Evolutionary conservation across 192 early-diverging fungal species (phyloP).

Genomic region (Backusella liffmaniae): DNA sequence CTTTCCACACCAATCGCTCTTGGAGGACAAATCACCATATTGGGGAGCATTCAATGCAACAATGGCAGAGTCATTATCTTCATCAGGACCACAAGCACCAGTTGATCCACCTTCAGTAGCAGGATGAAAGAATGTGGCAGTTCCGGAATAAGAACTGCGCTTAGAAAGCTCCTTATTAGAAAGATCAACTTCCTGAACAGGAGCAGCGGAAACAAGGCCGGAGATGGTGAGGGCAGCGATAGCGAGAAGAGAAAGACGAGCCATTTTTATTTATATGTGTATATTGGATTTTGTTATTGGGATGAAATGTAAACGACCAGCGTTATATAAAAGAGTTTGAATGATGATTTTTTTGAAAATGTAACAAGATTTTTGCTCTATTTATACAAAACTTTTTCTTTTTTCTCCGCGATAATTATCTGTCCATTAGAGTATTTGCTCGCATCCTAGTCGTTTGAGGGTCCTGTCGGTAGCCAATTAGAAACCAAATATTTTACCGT

Average conservation of each 20-base stretch:
- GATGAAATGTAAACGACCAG: background rate
- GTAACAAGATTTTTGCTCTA: background rate
- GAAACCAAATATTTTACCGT: background rate
- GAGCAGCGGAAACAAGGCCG: background rate
- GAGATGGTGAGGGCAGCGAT: background rate
- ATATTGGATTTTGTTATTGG: background rate
- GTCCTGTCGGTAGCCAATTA: background rate
- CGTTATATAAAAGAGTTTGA: background rate
- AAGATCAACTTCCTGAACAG: background rate
- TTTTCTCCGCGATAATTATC: background rate
- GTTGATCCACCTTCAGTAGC: conserved; percentile 26
- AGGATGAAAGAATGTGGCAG: conserved; percentile 15
- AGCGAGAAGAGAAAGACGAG: conserved; percentile 1
- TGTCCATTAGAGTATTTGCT: background rate
- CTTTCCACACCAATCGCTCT: conserved; percentile 31
- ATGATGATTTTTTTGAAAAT: background rate
- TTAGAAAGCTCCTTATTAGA: background rate
- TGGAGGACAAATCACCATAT: background rate
- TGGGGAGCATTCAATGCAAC: no score
- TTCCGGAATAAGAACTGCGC: background rate
- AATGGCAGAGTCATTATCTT: background rate
- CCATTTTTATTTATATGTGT: background rate
- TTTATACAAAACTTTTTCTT: no score
- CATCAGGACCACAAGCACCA: conserved; percentile 26
- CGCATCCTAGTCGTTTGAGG: background rate